Evolutionary conservation across 1,284 basidiomycete species (phyloP).

Genomic region (Lentinula novae-zelandiae): DNA sequence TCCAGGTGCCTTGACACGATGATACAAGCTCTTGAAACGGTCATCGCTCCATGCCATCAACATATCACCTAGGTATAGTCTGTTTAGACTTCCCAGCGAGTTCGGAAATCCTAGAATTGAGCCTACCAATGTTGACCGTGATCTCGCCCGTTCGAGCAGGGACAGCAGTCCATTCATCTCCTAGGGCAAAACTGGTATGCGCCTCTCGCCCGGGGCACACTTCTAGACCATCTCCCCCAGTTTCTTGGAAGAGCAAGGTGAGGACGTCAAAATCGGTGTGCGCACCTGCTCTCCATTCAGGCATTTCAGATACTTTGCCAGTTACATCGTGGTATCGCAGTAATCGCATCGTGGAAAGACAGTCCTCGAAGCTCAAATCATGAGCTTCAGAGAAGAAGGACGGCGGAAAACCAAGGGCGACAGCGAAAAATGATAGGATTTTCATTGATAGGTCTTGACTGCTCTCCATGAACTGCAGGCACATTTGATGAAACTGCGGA

Average conservation of each 20-base stretch:
- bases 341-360: not conserved
- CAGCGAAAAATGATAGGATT: not conserved
- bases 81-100: not conserved
- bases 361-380: not conserved
- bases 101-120: not conserved
- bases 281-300: not conserved
- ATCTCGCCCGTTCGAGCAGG: not conserved
- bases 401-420: not conserved
- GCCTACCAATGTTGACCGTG: not conserved
- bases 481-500: not conserved
- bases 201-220: not conserved
- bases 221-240: not conserved
- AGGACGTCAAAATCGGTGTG: constrained; percentile 1
- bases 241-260: not conserved
- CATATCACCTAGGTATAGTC: not conserved
- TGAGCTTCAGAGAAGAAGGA: not conserved
- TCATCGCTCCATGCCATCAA: not conserved
- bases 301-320: not conserved
- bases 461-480: not conserved
- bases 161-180: constrained; percentile 1
- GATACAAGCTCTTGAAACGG: constrained; percentile 2
- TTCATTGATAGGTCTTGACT: not conserved
- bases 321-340: not conserved
- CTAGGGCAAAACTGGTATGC: not conserved
- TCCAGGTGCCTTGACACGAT: not conserved